Evolutionary conservation across 768 basidiomycete species (phyloP).

Genomic region (Boletus sp.): DNA sequence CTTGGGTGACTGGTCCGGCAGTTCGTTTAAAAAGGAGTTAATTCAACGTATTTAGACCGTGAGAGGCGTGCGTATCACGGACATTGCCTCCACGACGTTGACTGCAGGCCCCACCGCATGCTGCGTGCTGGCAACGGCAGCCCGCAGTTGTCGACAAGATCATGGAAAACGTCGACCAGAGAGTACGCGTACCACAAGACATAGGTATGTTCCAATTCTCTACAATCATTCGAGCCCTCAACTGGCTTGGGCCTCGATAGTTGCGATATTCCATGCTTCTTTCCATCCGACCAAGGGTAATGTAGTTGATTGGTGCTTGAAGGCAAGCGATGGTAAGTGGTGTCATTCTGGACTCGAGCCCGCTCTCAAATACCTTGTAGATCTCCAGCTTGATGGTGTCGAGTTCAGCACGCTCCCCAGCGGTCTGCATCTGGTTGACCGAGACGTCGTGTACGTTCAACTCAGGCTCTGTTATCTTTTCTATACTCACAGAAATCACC

Average conservation of each 20-base stretch:
- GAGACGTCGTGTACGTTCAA: constrained; percentile 67
- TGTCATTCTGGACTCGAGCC: not conserved
- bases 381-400: constrained; percentile 62
- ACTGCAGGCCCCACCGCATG: constrained; percentile 12
- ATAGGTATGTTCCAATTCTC: constrained; percentile 38
- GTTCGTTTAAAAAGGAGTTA: constrained; percentile 13
- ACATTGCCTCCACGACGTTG: constrained; percentile 25
- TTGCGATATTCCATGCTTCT: constrained; percentile 80
- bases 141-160: constrained; percentile 16
- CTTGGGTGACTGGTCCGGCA: not conserved
- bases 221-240: not conserved
- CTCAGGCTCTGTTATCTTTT: not conserved
- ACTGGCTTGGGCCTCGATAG: constrained; percentile 32
- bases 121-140: constrained; percentile 23
- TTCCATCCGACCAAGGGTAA: constrained; percentile 85
- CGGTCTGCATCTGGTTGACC: constrained; percentile 75
- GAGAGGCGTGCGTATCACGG: constrained; percentile 15
- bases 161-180: constrained; percentile 31
- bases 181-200: constrained; percentile 46
- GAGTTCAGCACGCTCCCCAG: constrained; percentile 83
- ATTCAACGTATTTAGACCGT: constrained; percentile 25
- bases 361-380: constrained; percentile 33
- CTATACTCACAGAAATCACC: constrained; percentile 9
- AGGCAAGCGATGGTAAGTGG: constrained; percentile 59
- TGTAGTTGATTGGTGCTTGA: constrained; percentile 74